Conservation (phyloP, 345 rosid species). For the Boechera retrofracta region DNA sequence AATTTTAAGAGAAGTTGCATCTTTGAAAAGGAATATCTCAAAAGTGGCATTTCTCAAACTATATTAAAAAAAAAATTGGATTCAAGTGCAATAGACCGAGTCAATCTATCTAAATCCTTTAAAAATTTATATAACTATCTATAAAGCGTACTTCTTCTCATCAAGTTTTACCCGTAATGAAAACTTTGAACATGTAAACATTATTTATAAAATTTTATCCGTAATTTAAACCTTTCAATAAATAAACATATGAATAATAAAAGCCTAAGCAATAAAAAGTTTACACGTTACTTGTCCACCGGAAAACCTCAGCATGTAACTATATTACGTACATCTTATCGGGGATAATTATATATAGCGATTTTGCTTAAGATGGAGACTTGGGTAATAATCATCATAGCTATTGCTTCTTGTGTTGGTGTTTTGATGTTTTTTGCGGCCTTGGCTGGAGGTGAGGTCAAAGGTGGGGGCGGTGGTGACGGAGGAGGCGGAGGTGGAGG, state of each 20-base stretch:
- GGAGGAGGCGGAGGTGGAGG: slow-evolving; percentile 13
- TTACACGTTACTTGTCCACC: slow-evolving; percentile 25
- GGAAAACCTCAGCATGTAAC: background rate
- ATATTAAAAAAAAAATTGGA: background rate
- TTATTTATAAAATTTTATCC: background rate
- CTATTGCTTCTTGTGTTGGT: slow-evolving; percentile 21
- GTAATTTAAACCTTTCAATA: background rate
- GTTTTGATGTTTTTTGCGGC: background rate
- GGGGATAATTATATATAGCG: background rate
- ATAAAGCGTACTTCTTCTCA: background rate
- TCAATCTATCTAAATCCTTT: slow-evolving; percentile 18
- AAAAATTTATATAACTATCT: background rate
- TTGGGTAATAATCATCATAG: slow-evolving; percentile 26
- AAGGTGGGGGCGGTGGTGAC: slow-evolving; percentile 13
- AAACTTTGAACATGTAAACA: slow-evolving; percentile 2
- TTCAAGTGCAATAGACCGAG: background rate
- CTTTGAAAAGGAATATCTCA: no score
- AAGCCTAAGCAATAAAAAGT: slow-evolving; percentile 18
- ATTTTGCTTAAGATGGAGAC: slow-evolving; percentile 32
- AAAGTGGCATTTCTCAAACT: no score
- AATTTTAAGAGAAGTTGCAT: no score
- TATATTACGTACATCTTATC: background rate
- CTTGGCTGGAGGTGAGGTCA: slow-evolving; percentile 7
- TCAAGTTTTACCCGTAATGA: background rate
- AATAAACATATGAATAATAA: background rate